Evolutionary conservation across 345 rosid species (phyloP).

Genomic region (Aethionema arabicum): DNA sequence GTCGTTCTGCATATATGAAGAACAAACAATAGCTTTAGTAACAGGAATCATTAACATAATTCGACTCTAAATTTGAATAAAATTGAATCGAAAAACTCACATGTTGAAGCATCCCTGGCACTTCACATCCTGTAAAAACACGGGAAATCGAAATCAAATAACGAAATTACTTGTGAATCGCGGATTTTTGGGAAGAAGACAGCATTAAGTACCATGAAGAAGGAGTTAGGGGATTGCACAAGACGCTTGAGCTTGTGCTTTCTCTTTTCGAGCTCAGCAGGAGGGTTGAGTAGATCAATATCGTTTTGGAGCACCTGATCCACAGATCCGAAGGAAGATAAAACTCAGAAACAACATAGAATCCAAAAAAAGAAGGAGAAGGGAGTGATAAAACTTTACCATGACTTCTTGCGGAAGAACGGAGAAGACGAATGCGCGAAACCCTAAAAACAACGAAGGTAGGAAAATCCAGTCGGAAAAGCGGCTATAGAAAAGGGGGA

Average conservation of each 20-base stretch:
- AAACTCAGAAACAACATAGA: background rate
- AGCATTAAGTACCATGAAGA: conserved; percentile 42
- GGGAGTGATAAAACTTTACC: background rate
- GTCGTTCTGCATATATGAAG: conserved; percentile 39
- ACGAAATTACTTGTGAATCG: background rate
- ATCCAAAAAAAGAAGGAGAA: background rate
- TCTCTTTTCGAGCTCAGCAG: conserved; percentile 53
- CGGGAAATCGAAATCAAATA: background rate
- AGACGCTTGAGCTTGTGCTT: conserved; percentile 64
- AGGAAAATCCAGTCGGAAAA: background rate
- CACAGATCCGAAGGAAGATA: conserved; percentile 6
- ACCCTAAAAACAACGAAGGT: conserved; percentile 15
- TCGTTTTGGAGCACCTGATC: conserved; percentile 53
- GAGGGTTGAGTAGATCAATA: conserved; percentile 51
- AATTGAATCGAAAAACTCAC: conserved; percentile 20
- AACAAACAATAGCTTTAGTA: background rate
- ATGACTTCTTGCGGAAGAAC: conserved; percentile 14
- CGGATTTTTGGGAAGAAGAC: background rate
- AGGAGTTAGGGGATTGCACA: conserved; percentile 53
- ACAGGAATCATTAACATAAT: background rate
- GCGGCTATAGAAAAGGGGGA: no score
- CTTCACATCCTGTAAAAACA: conserved; percentile 44
- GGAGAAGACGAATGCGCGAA: conserved; percentile 7
- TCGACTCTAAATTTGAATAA: background rate
- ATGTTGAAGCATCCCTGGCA: conserved; percentile 55